phyloP scores from a whole-genome alignment of 2,329 filamentous ascomycete genomes.

The Verticillium isaacii region DNA sequence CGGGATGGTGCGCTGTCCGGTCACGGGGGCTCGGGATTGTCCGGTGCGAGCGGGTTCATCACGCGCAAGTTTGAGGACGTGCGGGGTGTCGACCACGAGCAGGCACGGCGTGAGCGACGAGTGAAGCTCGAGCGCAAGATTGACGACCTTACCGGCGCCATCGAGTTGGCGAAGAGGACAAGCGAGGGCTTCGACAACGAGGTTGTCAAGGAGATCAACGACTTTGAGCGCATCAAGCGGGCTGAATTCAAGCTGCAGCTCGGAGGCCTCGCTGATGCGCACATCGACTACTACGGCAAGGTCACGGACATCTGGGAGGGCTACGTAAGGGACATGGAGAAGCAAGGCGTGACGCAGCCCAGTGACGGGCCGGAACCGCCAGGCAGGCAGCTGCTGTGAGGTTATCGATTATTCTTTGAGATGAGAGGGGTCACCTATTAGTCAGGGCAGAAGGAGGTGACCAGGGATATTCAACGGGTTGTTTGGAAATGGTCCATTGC shows the following conservation, averaged over 20 bases:
- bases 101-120: slow-evolving; percentile 77
- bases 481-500: not conserved
- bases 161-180: slow-evolving; percentile 79
- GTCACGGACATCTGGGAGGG: slow-evolving; percentile 82
- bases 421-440: slow-evolving; percentile 1
- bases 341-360: slow-evolving; percentile 39
- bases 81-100: slow-evolving; percentile 92
- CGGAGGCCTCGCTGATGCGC: slow-evolving; percentile 75
- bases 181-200: slow-evolving; percentile 95
- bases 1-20: slow-evolving; percentile 71
- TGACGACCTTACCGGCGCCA: slow-evolving; percentile 83
- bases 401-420: not conserved
- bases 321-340: slow-evolving; percentile 86
- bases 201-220: slow-evolving; percentile 84
- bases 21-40: slow-evolving; percentile 50
- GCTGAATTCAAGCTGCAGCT: slow-evolving; percentile 87
- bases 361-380: slow-evolving; percentile 10
- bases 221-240: slow-evolving; percentile 96
- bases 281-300: slow-evolving; percentile 80
- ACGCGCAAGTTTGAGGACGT: slow-evolving; percentile 95
- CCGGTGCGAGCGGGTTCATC: slow-evolving; percentile 80
- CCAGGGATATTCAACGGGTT: not conserved
- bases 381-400: slow-evolving; percentile 4
- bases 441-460: not conserved
- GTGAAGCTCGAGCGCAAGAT: slow-evolving; percentile 90